Evolutionary conservation across 306 rosid species (phyloP), one percentile per base, ranked within the genome.

Genomic region (Leucaena leucocephala): DNA sequence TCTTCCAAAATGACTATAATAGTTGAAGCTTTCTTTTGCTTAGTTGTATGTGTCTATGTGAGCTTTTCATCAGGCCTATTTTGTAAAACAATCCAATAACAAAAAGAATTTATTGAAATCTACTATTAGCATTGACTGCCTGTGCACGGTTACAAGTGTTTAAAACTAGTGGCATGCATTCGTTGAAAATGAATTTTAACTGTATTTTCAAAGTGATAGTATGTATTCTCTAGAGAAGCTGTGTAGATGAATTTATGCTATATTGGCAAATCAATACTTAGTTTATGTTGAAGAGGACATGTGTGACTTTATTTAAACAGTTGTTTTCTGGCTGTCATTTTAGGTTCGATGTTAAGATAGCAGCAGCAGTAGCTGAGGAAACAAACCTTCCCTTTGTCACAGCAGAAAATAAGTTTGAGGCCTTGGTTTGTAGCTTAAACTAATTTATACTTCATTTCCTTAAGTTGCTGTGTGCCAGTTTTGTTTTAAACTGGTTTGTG

Each of bases 401-500:
- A 0, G 99, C 98, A 54, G 98, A 93, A 85, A 96, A 96, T 87
- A 96, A 96, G 88, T 96, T 96, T 82, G 99, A 96, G 88, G 99
- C 99, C 81, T 84, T 96, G 99, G 99, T 96, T 76, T 79, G 98
- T 86, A 73, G 45, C 84, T 79, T n/a, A 44, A 81, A 71, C 81
- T 73, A 36, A 35, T 19, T 67, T 66, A 12, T 39, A 68, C 44
- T 22, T 62, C 71, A 63, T 50, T 74, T 68, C 52, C 44, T 76
- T 76, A 46, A n/a, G 61, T 17, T 67, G 46, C 71, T 35, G 9
- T 52, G 52, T 75, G 72, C 42, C 50, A 63, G 8, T 62, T 76
- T 79, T 52, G 21, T 58, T 72, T 61, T 27, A 27, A 64, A 76
- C 68, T 70, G 74, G 73, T 49, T 78, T 67, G 62, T 74, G 58